These are phyloP conservation scores for Alternaria novae-zelandiae DNA, from an alignment of 2,329 filamentous ascomycete genomes.

Conservation along the genomic window DNA sequence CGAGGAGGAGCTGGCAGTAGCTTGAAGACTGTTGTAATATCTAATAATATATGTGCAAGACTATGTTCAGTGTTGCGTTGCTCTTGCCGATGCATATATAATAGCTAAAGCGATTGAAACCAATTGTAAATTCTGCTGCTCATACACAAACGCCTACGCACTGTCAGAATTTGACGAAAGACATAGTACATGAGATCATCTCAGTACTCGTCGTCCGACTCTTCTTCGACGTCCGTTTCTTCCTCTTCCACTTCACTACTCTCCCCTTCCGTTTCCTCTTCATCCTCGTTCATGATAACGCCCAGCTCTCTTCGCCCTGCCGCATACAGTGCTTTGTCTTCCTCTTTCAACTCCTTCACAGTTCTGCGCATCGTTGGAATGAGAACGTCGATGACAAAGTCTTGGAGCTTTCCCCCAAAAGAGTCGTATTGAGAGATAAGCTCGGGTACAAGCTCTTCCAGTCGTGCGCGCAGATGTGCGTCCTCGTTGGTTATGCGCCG, in stretches of 20 bases:
- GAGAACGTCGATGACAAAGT: not conserved
- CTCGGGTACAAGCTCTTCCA: not conserved
- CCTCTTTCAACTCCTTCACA: not conserved
- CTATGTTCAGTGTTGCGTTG: not conserved
- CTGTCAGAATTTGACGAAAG: rapidly evolving
- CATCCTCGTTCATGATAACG: not conserved
- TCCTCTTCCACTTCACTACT: not conserved
- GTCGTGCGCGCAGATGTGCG: not conserved
- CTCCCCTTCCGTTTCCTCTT: rapidly evolving
- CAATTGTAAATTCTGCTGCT: not conserved
- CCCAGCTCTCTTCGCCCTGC: not conserved
- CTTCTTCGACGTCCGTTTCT: not conserved
- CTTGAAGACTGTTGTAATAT: not conserved
- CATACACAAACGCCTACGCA: not conserved
- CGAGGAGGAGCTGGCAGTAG: not conserved
- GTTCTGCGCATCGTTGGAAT: not conserved
- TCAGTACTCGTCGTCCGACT: not conserved
- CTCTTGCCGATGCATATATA: not conserved
- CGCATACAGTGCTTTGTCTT: not conserved
- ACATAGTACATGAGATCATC: rapidly evolving
- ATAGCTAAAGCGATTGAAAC: not conserved
- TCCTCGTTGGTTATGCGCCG: not conserved
- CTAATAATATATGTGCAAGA: not conserved
- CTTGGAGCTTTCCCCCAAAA: not conserved
- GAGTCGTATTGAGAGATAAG: not conserved